Conservation (phyloP, 2,329 filamentous ascomycete species). For the Xylaria sp. region DNA sequence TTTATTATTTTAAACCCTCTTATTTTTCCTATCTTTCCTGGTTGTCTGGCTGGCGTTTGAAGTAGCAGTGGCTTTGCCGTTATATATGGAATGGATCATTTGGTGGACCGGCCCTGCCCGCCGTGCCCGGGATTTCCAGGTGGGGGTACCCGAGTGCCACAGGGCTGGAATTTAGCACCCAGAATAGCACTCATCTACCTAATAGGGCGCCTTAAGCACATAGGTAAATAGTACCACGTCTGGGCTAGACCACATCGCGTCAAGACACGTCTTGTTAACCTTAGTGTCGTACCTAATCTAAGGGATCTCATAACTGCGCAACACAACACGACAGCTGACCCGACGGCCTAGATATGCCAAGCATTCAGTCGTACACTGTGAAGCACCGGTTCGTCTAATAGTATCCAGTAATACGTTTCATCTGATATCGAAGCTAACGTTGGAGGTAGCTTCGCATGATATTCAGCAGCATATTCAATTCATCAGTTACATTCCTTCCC, state of each 20-base stretch:
- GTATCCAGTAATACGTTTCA: conserved; percentile 1
- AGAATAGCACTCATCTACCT: not conserved
- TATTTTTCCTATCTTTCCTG: too few species aligned
- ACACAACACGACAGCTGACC: conserved; percentile 1
- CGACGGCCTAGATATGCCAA: conserved; percentile 18
- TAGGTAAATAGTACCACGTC: not conserved
- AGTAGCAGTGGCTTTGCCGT: too few species aligned
- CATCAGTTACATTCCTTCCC: not conserved
- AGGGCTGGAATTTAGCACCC: not conserved
- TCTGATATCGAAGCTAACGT: not conserved
- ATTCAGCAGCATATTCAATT: conserved; percentile 5
- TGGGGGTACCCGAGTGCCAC: not conserved
- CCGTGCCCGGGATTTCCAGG: not conserved
- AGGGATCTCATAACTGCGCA: not conserved
- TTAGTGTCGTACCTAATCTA: not conserved
- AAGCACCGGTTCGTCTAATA: not conserved
- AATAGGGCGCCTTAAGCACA: not conserved
- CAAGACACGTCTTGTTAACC: conserved; percentile 8
- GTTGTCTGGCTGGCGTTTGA: too few species aligned
- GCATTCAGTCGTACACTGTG: conserved; percentile 10
- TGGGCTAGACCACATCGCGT: conserved; percentile 14
- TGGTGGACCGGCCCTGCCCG: too few species aligned
- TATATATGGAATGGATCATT: too few species aligned
- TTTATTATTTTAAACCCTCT: too few species aligned
- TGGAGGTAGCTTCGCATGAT: conserved; percentile 15